Percentiles rank a stretch among this genome's conserved stretches.
Conservation (phyloP, 106 monocot genomes). For the Dioscorea alata region DNA sequence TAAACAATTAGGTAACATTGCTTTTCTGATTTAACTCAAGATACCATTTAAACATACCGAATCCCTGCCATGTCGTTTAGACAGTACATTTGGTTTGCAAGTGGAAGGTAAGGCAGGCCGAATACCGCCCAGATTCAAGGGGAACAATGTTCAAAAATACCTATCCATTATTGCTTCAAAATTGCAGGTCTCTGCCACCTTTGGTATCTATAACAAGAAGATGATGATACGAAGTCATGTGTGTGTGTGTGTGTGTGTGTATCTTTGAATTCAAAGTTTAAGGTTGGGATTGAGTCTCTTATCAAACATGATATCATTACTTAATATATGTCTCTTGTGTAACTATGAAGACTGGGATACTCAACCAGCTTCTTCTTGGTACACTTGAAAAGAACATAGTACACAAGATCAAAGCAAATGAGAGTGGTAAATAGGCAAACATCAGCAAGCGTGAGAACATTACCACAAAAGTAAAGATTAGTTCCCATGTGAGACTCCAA, state of each 20-base stretch:
- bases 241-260: too few relatives aligned
- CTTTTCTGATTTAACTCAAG: too few relatives aligned
- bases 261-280: too few relatives aligned
- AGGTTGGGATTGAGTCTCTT: too few relatives aligned
- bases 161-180: constrained; percentile 77
- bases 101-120: constrained; percentile 52
- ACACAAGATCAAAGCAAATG: constrained; percentile 79
- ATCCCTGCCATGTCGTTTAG: constrained; percentile 55
- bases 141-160: constrained; percentile 74
- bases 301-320: not conserved
- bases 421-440: constrained; percentile 88
- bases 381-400: constrained; percentile 83
- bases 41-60: constrained; percentile 19
- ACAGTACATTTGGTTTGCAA: constrained; percentile 41
- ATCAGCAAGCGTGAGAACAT: constrained; percentile 71
- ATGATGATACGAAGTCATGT: too few relatives aligned
- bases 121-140: constrained; percentile 79
- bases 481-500: constrained; percentile 52
- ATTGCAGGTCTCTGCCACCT: constrained; percentile 73
- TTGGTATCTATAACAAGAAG: constrained; percentile 36
- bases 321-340: constrained; percentile 82
- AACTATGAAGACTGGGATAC: constrained; percentile 68
- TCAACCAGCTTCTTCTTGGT: constrained; percentile 82
- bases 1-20: too few relatives aligned
- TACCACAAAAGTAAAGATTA: constrained; percentile 76